Base-by-base conservation (phyloP, 495 filamentous ascomycete genomes). In the Penicillium mononematosum region DNA sequence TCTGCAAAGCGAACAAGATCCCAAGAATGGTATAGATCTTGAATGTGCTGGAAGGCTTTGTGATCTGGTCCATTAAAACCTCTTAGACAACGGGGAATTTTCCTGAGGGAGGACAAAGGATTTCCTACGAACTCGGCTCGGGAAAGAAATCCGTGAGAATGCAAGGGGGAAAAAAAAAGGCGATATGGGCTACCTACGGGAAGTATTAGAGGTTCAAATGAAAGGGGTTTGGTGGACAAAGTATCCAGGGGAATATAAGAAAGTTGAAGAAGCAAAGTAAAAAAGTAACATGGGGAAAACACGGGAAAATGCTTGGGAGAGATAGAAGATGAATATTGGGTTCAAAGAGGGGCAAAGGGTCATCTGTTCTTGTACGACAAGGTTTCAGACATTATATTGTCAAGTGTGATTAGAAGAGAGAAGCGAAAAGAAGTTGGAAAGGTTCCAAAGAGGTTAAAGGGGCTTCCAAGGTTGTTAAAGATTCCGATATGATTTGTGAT, bases 401-500 rank as follows among this genome's bases (percentile, higher is more conserved):
- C 17, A 39, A 39, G 8, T 3, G n/a, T 17, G 36, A 39, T 8
- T 2, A n/a, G 36, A n/a, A 36, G 19, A 50, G n/a, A 16, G 11
- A 49, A 49, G 17, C 31, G 16, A 31, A 31, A 27, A 17, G 47
- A 20, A 38, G 36, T 19, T 20, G 17, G 1, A 34, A 14, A 12
- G 19, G 14, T 50, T 50, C 29, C 20, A 19, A 48, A 38, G 46
- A 55, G 53, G 59, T 46, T 50, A 39, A 60, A 68, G 48, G 56
- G 55, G 43, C 58, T 41, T 52, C 25, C 25, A 27, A 27, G 31
- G 10, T 32, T 50, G 9, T 2, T 50, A 19, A 51, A 36, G 53
- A 44, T 32, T 51, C 45, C 51, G 54, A 62, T 62, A 39, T 39
- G 27, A 56, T 54, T 64, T 45, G 58, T 64, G 52, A 58, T 64